A percentile compares a stretch with the other conserved stretches of the same genome.
Conservation (phyloP, 345 rosid species). For the Salix viminalis region DNA sequence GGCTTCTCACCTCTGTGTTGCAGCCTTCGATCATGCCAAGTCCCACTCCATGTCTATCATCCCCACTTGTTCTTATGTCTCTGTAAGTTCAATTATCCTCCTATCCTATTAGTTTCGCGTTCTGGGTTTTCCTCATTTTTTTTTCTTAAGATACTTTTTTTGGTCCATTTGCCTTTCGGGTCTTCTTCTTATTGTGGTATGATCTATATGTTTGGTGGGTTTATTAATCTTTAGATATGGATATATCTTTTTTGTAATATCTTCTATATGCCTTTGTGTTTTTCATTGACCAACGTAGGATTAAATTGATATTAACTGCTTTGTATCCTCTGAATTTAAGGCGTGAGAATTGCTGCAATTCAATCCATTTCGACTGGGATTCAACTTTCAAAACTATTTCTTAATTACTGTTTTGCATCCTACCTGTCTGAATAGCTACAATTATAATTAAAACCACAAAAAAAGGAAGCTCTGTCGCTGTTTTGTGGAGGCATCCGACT, state of each 20-base stretch:
- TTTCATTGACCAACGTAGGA: not conserved
- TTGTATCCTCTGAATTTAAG: not conserved
- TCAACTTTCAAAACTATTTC: too few species aligned
- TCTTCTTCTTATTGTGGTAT: not conserved
- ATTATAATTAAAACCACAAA: not conserved
- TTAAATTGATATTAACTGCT: not conserved
- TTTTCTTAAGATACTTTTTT: not conserved
- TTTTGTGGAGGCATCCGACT: not conserved
- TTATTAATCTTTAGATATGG: too few species aligned
- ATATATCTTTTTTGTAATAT: not conserved
- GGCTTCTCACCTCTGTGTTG: constrained; percentile 78
- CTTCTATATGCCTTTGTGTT: not conserved
- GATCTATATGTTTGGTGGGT: not conserved
- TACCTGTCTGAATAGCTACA: not conserved
- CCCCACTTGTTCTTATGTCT: constrained; percentile 86
- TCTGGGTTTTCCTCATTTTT: not conserved
- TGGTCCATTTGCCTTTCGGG: not conserved
- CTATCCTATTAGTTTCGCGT: not conserved
- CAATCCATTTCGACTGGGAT: not conserved
- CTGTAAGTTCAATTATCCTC: constrained; percentile 33
- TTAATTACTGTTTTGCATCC: not conserved
- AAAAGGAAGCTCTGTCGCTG: not conserved
- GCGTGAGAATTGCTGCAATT: not conserved
- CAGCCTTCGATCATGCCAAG: constrained; percentile 71
- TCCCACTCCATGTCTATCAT: constrained; percentile 55